Evolutionary conservation across 1,139 yeast genomes (phyloP).

Genomic region (Spathaspora jeffriesii): DNA sequence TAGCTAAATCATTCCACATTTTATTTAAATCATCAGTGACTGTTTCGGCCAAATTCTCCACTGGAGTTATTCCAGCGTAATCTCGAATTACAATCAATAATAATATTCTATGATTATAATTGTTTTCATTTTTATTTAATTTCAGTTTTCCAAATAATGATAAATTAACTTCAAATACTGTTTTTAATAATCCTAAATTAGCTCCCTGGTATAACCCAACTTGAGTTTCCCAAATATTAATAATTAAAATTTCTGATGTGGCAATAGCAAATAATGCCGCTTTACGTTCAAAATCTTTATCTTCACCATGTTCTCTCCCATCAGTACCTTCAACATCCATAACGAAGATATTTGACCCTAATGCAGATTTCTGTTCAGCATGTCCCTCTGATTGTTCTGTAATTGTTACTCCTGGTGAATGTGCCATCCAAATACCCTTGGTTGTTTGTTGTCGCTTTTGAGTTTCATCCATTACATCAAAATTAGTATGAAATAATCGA

Average conservation of each 20-base stretch:
- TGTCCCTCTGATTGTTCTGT: conserved; percentile 10
- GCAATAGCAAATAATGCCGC: conserved; percentile 94
- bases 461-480: conserved; percentile 91
- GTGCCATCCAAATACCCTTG: conserved; percentile 93
- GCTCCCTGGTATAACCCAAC: conserved; percentile 98
- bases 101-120: conserved; percentile 61
- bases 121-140: conserved; percentile 24
- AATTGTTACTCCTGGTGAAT: conserved; percentile 47
- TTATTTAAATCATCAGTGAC: conserved; percentile 67
- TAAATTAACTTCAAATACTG: conserved; percentile 94
- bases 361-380: conserved; percentile 13
- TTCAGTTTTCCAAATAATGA: conserved; percentile 64
- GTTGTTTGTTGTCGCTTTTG: conserved; percentile 88
- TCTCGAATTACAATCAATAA: conserved; percentile 90
- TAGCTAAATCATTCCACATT: conserved; percentile 78
- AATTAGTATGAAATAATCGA: conserved; percentile 78
- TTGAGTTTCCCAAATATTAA: conserved; percentile 97
- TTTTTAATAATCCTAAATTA: conserved; percentile 90
- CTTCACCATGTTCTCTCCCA: conserved; percentile 97
- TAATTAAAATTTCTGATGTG: conserved; percentile 86
- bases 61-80: conserved; percentile 86
- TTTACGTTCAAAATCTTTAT: conserved; percentile 96
- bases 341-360: conserved; percentile 56
- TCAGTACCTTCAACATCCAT: conserved; percentile 99
- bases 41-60: conserved; percentile 68